Conservation (phyloP, 2,329 filamentous ascomycete genomes). For the Phaeoacremonium minimum region DNA sequence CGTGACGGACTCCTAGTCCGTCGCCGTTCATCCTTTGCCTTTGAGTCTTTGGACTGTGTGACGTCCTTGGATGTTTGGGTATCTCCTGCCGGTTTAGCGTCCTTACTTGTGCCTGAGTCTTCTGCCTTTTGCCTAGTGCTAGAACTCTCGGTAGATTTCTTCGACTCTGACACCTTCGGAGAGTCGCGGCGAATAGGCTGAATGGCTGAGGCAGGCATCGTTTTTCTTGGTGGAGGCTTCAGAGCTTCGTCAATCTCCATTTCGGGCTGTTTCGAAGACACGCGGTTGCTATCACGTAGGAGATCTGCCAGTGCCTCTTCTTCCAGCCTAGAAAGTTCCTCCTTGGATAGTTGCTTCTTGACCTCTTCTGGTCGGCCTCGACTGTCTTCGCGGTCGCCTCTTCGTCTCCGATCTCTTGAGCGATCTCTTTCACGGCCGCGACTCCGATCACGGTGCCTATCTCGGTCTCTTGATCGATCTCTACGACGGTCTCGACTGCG, state of each 20-base stretch:
- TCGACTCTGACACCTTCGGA: slow-evolving; percentile 34
- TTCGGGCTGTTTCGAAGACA: slow-evolving; percentile 44
- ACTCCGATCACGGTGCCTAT: slow-evolving; percentile 18
- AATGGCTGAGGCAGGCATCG: slow-evolving; percentile 53
- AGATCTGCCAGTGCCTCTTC: slow-evolving; percentile 55
- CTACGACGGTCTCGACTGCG: slow-evolving; percentile 30
- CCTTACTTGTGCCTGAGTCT: slow-evolving; percentile 21
- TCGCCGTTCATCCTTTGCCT: slow-evolving; percentile 24
- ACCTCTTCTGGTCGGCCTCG: slow-evolving; percentile 35
- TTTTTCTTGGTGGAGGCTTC: slow-evolving; percentile 48
- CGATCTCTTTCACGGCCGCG: slow-evolving; percentile 19
- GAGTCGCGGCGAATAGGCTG: slow-evolving; percentile 48
- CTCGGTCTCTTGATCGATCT: slow-evolving; percentile 27
- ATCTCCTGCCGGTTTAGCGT: slow-evolving; percentile 17
- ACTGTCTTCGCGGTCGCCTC: slow-evolving; percentile 26
- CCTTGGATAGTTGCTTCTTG: slow-evolving; percentile 52
- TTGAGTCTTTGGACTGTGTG: slow-evolving; percentile 13
- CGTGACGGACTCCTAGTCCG: slow-evolving; percentile 21
- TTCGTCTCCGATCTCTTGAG: slow-evolving; percentile 24
- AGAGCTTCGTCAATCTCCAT: slow-evolving; percentile 53
- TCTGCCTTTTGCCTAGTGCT: slow-evolving; percentile 25
- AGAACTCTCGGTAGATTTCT: slow-evolving; percentile 24
- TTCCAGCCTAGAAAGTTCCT: slow-evolving; percentile 54
- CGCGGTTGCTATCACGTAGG: slow-evolving; percentile 53
- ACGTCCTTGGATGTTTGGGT: slow-evolving; percentile 13